These are phyloP conservation scores for Glycyrrhiza uralensis DNA, from an alignment of 306 rosid species.

Conservation along the genomic window DNA sequence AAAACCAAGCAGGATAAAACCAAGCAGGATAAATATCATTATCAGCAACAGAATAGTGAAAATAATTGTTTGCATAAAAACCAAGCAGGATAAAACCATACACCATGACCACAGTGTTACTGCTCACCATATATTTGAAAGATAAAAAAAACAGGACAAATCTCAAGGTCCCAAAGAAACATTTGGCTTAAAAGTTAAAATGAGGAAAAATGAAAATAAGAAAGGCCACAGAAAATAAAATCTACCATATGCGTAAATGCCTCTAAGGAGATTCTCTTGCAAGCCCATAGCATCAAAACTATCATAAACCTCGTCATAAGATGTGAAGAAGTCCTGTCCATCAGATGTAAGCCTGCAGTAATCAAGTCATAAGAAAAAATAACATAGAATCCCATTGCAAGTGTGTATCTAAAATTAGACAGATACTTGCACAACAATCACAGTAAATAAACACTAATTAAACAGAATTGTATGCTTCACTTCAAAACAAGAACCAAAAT, in stretches of 20 bases:
- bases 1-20: neutral
- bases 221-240: neutral
- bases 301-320: constrained; percentile 70
- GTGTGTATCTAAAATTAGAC: neutral
- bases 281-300: constrained; percentile 79
- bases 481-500: neutral
- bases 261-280: constrained; percentile 83
- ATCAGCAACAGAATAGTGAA: neutral
- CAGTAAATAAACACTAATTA: neutral
- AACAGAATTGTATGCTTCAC: neutral
- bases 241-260: constrained; percentile 76
- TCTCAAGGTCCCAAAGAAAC: neutral
- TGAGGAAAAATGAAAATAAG: neutral
- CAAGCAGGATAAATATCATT: neutral
- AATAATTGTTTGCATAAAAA: neutral
- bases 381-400: constrained; percentile 3
- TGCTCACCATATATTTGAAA: neutral
- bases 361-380: constrained; percentile 7
- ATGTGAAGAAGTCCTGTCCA: constrained; percentile 69
- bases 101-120: neutral
- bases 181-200: neutral
- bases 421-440: neutral
- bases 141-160: neutral
- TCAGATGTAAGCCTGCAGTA: constrained; percentile 57
- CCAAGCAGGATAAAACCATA: neutral